Percentiles rank a stretch among this genome's conserved stretches.
Conservation (phyloP, 2,329 filamentous ascomycete genomes). For the Aspergillus luchuensis region DNA sequence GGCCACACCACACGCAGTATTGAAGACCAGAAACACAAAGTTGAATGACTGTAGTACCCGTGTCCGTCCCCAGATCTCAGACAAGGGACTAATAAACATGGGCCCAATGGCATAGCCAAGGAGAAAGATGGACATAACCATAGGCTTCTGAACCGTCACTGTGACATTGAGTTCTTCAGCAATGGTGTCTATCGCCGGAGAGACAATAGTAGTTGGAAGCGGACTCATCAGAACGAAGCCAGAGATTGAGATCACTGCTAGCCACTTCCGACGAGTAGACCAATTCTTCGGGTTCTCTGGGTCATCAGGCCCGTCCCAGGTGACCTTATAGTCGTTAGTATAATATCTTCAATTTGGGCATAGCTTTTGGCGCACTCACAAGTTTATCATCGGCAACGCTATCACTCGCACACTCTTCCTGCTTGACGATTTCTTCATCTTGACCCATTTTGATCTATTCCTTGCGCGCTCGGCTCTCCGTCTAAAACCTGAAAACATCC, state of each 20-base stretch:
- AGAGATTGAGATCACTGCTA: constrained; percentile 56
- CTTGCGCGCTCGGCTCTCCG: too few relatives aligned
- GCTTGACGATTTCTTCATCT: too few relatives aligned
- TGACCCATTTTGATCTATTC: too few relatives aligned
- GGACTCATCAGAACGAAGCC: constrained; percentile 64
- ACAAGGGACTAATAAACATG: constrained; percentile 20
- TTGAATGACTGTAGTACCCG: constrained; percentile 19
- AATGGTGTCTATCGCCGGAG: constrained; percentile 55
- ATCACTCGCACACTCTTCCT: too few relatives aligned
- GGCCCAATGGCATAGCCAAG: constrained; percentile 51
- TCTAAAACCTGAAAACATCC: too few relatives aligned
- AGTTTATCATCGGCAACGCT: too few relatives aligned
- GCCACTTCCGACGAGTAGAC: constrained; percentile 59
- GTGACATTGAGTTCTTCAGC: constrained; percentile 56
- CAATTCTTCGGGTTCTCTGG: constrained; percentile 56
- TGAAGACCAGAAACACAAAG: constrained; percentile 20
- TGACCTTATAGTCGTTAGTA: constrained; percentile 7
- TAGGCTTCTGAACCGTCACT: constrained; percentile 45
- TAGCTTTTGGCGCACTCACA: too few relatives aligned
- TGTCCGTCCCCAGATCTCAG: constrained; percentile 23
- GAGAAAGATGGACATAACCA: constrained; percentile 58
- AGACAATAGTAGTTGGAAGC: constrained; percentile 63
- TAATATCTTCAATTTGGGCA: too few relatives aligned
- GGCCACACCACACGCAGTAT: not conserved
- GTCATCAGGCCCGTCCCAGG: constrained; percentile 44